Percentiles rank a stretch among this genome's conserved stretches.
Conservation (phyloP, 1,139 yeast species). For the Meyerozyma guilliermondii region DNA sequence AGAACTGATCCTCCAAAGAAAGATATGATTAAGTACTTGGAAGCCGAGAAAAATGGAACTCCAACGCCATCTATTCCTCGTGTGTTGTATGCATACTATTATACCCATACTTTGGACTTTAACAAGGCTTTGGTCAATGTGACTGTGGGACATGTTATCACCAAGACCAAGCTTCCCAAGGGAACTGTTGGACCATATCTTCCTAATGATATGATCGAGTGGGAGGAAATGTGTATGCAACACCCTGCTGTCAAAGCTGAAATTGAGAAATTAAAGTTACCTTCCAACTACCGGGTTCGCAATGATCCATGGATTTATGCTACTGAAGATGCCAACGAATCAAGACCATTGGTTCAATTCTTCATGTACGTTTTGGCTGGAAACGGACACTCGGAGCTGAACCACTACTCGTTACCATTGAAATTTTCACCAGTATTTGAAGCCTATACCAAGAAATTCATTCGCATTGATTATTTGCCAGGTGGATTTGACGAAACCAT, state of each 20-base stretch:
- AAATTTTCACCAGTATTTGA: slow-evolving; percentile 81
- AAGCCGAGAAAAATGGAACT: slow-evolving; percentile 60
- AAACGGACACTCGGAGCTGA: slow-evolving; percentile 68
- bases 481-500: slow-evolving; percentile 63
- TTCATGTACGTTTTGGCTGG: slow-evolving; percentile 74
- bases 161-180: slow-evolving; percentile 50
- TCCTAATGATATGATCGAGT: slow-evolving; percentile 58
- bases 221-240: slow-evolving; percentile 46
- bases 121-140: slow-evolving; percentile 74
- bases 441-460: slow-evolving; percentile 55
- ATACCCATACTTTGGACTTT: slow-evolving; percentile 49
- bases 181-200: slow-evolving; percentile 74
- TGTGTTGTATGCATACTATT: slow-evolving; percentile 64
- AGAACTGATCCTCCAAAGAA: slow-evolving; percentile 79
- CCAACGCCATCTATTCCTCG: slow-evolving; percentile 58
- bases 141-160: slow-evolving; percentile 57
- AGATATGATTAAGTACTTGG: slow-evolving; percentile 63
- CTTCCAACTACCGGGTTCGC: slow-evolving; percentile 51
- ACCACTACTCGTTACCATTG: slow-evolving; percentile 80
- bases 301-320: slow-evolving; percentile 91
- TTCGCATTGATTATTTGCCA: slow-evolving; percentile 78
- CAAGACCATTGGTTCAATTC: slow-evolving; percentile 63
- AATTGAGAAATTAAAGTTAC: slow-evolving; percentile 59
- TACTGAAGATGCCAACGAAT: slow-evolving; percentile 59
- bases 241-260: slow-evolving; percentile 63